A percentile compares a stretch with the other conserved stretches of the same genome.
phyloP scores from a whole-genome alignment of 2,329 filamentous ascomycete genomes.

The Trichoderma afroharzianum region DNA sequence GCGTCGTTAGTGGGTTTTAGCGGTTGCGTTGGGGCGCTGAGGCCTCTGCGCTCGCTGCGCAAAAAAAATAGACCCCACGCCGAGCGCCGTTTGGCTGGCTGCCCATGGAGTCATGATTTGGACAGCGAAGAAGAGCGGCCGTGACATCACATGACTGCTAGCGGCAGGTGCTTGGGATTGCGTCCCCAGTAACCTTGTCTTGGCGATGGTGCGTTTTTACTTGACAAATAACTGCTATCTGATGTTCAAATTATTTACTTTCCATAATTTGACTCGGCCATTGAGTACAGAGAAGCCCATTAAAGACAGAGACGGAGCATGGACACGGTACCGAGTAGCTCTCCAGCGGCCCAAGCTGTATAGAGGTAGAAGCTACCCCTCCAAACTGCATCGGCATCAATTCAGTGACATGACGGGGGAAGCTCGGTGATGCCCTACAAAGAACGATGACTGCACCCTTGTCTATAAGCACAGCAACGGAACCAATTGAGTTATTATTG shows the following conservation, averaged over 20 bases:
- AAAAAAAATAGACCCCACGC: constrained; percentile 13
- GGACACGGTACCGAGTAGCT: neutral
- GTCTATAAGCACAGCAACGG: neutral
- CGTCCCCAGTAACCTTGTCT: neutral
- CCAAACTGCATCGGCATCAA: neutral
- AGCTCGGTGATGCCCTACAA: neutral
- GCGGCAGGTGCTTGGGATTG: neutral
- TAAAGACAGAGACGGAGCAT: neutral
- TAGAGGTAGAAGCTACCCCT: constrained; percentile 9
- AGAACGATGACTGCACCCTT: neutral
- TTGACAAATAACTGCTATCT: neutral
- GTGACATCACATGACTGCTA: constrained; percentile 17
- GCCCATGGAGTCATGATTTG: constrained; percentile 5
- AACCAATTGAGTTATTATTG: neutral
- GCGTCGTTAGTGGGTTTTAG: neutral
- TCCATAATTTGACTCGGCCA: neutral
- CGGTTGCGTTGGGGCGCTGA: neutral
- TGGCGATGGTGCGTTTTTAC: neutral
- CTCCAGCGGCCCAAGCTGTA: neutral
- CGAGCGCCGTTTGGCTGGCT: neutral
- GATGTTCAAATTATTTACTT: neutral
- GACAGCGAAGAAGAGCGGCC: neutral
- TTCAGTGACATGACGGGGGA: neutral
- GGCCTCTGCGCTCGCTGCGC: constrained; percentile 11
- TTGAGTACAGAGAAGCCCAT: neutral